Evolutionary conservation across 2,329 filamentous ascomycete species (phyloP), one percentile per base, ranked within the genome.

Genomic region (Aspergillus piperis): DNA sequence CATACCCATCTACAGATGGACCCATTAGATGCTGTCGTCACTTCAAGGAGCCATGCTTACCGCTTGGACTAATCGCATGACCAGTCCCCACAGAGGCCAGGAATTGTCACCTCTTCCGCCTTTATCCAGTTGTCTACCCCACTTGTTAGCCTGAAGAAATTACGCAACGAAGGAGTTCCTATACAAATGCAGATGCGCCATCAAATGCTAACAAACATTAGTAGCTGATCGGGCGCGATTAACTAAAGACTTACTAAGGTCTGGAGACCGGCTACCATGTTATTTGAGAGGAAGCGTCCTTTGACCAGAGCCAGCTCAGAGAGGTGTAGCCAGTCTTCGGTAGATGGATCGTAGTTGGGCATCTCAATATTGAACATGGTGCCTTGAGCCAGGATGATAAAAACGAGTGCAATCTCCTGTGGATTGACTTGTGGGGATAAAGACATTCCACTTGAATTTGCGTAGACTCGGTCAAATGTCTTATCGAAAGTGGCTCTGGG

Each of bases 351-450:
- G 19, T 54, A 38, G 51, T 54, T 21, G 13, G 51, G 51, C 51
- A 54, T 54, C 36, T 54, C 51, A 23, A 54, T 54, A 36, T 54
- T 54, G 7, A 41, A 54, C 36, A 39, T n/a, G 51, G 51, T 54
- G 13, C 51, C 51, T 8, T 54, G 51, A 15, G 51, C 51, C 51
- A 54, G 17, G 36, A 54, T 41, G 32, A 54, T 54, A 36, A 54
- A 54, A 13, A 54, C 36, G 8, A 54, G 51, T 17, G 51, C 51
- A 23, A 54, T 54, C 36, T 54, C 36, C 51, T 54, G 51, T 25
- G 51, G 27, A 39, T 54, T 54, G 32, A 54, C 32, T 11, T 15
- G 36, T 8, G 51, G 51, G 3, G 51, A 54, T 5, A 39, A 17
- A 13, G 51, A 54, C 3, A 8, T 19, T 5, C 36, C 36, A 21